Percentiles rank a stretch among this genome's conserved stretches.
phyloP scores from a whole-genome alignment of 371 early-diverging fungal species.

The Syncephalis fuscata region DNA sequence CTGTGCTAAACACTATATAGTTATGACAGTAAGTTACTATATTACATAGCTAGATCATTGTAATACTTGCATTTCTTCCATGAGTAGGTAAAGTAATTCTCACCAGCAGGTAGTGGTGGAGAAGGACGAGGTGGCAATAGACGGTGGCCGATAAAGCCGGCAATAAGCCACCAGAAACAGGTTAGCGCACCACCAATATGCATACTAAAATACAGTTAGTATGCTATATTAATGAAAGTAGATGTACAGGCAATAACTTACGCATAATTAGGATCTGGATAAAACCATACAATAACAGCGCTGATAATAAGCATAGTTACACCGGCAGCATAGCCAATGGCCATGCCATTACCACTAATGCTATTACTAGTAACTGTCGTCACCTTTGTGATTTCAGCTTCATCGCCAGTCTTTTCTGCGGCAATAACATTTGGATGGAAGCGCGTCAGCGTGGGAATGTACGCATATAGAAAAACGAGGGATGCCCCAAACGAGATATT shows the following conservation, averaged over 20 bases:
- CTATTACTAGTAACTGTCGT: slow-evolving; percentile 19
- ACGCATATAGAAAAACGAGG: slow-evolving; percentile 34
- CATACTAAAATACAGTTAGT: slow-evolving; percentile 14
- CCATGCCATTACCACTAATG: slow-evolving; percentile 24
- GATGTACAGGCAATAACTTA: not conserved
- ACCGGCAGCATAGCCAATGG: slow-evolving; percentile 22
- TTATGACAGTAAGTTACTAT: not conserved
- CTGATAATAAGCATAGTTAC: slow-evolving; percentile 20
- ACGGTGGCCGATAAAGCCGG: slow-evolving; percentile 13
- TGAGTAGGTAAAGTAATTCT: slow-evolving; percentile 21
- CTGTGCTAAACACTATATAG: slow-evolving; percentile 9
- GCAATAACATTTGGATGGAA: slow-evolving; percentile 20
- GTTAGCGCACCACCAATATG: slow-evolving; percentile 27
- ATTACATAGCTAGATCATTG: not conserved
- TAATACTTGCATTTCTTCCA: slow-evolving; percentile 9
- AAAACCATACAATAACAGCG: slow-evolving; percentile 17
- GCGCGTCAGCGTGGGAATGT: slow-evolving; percentile 29
- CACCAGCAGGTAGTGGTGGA: slow-evolving; percentile 26
- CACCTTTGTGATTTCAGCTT: slow-evolving; percentile 8
- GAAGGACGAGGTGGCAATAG: slow-evolving; percentile 31
- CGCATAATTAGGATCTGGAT: not conserved
- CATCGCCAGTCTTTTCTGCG: not conserved
- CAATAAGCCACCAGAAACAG: slow-evolving; percentile 29
- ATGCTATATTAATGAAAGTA: not conserved
- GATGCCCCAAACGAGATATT: slow-evolving; percentile 28